Evolutionary conservation across 2,329 filamentous ascomycete species (phyloP).

Genomic region (Cyphellophora europaea): DNA sequence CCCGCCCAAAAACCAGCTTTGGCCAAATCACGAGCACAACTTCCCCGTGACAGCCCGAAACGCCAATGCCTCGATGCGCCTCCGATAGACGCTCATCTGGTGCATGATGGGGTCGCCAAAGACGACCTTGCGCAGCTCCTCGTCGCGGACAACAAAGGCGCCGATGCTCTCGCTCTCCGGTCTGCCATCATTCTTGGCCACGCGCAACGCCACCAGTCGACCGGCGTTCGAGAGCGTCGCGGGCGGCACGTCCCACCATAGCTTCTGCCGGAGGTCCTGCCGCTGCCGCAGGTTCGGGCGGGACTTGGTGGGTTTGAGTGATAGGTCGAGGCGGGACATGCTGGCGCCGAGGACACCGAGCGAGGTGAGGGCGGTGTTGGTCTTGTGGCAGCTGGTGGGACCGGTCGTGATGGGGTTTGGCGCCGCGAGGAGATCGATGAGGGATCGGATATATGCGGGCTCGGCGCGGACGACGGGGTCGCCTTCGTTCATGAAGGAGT

Average conservation of each 20-base stretch:
- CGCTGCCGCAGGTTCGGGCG: conserved; percentile 21
- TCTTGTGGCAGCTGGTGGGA: conserved; percentile 8
- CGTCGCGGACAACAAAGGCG: conserved; percentile 60
- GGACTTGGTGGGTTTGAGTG: conserved; percentile 8
- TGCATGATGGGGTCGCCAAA: conserved; percentile 79
- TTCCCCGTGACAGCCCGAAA: conserved; percentile 54
- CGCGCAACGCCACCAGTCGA: conserved; percentile 55
- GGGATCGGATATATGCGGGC: conserved; percentile 61
- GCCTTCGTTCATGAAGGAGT: conserved; percentile 76
- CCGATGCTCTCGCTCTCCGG: conserved; percentile 30
- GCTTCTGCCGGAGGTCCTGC: conserved; percentile 1
- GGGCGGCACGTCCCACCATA: conserved; percentile 2
- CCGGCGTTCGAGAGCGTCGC: conserved; percentile 52
- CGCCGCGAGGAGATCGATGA: conserved; percentile 61
- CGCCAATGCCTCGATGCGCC: conserved; percentile 61
- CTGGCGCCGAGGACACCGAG: conserved; percentile 10
- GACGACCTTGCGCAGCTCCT: conserved; percentile 58
- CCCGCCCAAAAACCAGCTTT: too few species aligned
- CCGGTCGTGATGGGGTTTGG: conserved; percentile 38
- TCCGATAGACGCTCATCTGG: conserved; percentile 68
- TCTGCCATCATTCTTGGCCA: conserved; percentile 27
- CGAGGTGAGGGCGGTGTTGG: conserved; percentile 4
- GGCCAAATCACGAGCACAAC: conserved; percentile 1
- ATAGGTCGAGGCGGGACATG: conserved; percentile 14
- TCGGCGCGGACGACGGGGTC: conserved; percentile 73